Base-by-base conservation (phyloP, 192 early-diverging fungal species). In the Jimgerdemannia lactiflua region DNA sequence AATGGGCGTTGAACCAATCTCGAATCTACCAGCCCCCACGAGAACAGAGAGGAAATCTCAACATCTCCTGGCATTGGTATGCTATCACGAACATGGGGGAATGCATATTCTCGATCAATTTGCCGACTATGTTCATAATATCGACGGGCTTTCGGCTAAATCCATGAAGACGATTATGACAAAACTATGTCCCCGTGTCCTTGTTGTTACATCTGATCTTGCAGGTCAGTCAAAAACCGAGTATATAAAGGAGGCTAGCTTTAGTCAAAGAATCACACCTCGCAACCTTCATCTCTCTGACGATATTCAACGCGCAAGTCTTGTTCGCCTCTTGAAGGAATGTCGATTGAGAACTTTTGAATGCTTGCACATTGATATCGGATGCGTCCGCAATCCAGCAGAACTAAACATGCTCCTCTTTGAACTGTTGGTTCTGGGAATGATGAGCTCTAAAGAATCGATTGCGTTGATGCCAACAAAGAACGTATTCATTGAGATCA, bases 381-480 rank as follows among this genome's bases (percentile, higher is more conserved):
- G 68, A 4, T 72, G 43, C 7, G n/a, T 40, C 20, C 42, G 73
- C 18, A 20, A 74, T 77, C 72, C 71, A 64, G 14, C 19, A 3
- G 76, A 77, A 17, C 67, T 77, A 4, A 77, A 77, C 42, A 77
- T 74, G 42, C 73, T 77, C 44, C 43, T 77, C 8, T 77, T 77
- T 69, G 72, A 77, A 39, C 29, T 77, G 29, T 68, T 77, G 41
- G 65, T 63, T 0, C 65, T 77, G 6, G 43, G 72, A 3, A 64
- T 74, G 2, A 44, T 74, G 18, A 68, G 43, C 39, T 64, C 67
- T 43, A 20, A 29, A 14, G 8, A 39, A 3, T 39, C 72, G 41
- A 69, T 77, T n/a, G 71, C 76, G 41, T 29, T 8, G 2, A 7
- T 77, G 18, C 76, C 70, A n/a, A 3, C 3, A 29, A 73, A 14